Percentiles rank a stretch among this genome's conserved stretches.
Evolutionary conservation across 148 eudicot species (phyloP).

Genomic region (Dysphania ambrosioides): DNA sequence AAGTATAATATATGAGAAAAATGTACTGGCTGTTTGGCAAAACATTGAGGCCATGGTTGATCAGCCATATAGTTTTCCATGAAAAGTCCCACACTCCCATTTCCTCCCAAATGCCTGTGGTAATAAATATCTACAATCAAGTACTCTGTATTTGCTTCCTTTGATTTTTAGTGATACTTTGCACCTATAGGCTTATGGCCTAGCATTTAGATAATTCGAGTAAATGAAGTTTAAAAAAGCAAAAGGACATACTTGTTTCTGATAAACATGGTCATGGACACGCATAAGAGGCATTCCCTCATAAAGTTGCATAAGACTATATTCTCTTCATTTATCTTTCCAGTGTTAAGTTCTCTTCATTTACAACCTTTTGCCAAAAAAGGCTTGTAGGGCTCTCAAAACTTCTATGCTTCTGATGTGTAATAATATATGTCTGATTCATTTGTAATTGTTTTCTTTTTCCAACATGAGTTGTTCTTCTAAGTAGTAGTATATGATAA

Average conservation of each 20-base stretch:
- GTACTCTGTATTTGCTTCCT: background rate
- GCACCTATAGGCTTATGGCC: background rate
- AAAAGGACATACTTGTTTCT: background rate
- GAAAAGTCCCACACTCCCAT: no score
- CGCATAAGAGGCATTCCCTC: background rate
- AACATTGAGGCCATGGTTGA: background rate
- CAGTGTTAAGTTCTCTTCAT: no score
- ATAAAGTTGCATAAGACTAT: background rate
- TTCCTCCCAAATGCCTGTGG: no score
- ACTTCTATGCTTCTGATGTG: background rate
- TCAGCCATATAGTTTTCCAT: background rate
- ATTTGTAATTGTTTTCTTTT: background rate
- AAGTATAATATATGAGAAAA: background rate
- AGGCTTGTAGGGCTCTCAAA: background rate
- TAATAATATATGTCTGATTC: background rate
- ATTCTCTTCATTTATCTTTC: background rate
- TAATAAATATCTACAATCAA: no score
- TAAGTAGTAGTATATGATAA: background rate
- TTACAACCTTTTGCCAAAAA: background rate
- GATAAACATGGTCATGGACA: background rate
- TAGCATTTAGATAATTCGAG: background rate
- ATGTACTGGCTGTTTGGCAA: background rate
- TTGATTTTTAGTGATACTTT: background rate
- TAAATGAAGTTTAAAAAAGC: no score
- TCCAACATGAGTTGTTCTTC: background rate